Evolutionary conservation across 306 rosid species (phyloP), one percentile per base, ranked within the genome.

Genomic region (Malus sieversii): DNA sequence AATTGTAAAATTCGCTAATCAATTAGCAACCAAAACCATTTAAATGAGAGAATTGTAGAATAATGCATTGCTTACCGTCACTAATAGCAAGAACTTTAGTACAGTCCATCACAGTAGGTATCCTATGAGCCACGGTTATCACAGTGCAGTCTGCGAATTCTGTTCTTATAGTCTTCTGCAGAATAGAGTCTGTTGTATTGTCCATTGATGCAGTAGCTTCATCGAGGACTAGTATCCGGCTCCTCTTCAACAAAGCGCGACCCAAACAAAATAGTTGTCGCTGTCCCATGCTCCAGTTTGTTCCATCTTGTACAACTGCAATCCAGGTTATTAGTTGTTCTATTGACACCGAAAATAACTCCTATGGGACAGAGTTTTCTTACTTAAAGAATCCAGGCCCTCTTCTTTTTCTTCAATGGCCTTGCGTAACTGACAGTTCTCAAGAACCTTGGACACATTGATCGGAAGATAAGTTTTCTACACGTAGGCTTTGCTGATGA

Each of bases 261-360:
- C 82, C 85, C 40, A 78, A 61, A 51, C 85, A 82, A 18, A 78
- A 77, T 38, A 38, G 64, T 62, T 82, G 85, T 23, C 82, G 20
- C 64, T 82, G 74, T 55, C 85, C 85, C 82, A 82, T 78, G 82
- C 85, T 82, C 85, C 82, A 82, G 53, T 74, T 82, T 69, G 77
- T 73, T 63, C 85, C 82, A 27, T 82, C 82, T 58, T 78, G 70
- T 4, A 69, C 71, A 16, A 78, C 85, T 78, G 73, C 51, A 62
- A 40, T 59, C n/a, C 42, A 30, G 30, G 10, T 59, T 73, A 23
- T 73, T 16, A 73, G 68, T 33, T 53, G 62, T 48, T 70, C 46
- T 4, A 45, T 15, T 45, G 22, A 48, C 45, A 48, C 30, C 0
- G 1, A 52, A 69, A 52, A 29, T 5, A 32, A 29, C 46, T 53